These are phyloP conservation scores for Tulasnella sp. DNA, from an alignment of 768 basidiomycete genomes.

Conservation along the genomic window DNA sequence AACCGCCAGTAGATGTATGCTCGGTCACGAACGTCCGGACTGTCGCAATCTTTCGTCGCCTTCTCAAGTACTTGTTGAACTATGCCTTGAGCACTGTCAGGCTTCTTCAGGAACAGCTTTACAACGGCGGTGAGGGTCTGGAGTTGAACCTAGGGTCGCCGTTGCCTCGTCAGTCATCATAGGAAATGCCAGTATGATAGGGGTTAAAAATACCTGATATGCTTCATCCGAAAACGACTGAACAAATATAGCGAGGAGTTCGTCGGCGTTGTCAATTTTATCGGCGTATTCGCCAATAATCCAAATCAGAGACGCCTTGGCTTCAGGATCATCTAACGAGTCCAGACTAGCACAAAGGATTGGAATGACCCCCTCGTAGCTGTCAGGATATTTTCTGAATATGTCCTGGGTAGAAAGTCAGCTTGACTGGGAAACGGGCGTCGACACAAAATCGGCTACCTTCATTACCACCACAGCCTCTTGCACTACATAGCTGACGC, in stretches of 20 bases:
- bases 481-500: conserved; percentile 96
- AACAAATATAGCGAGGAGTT: conserved; percentile 84
- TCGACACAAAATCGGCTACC: conserved; percentile 45
- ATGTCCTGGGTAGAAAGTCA: conserved; percentile 63
- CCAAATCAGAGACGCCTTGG: conserved; percentile 97
- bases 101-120: conserved; percentile 93
- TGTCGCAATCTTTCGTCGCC: conserved; percentile 96
- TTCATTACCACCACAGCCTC: conserved; percentile 99
- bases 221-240: conserved; percentile 92
- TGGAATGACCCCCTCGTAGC: conserved; percentile 95
- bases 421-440: background rate
- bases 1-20: conserved; percentile 99
- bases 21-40: conserved; percentile 91
- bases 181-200: background rate
- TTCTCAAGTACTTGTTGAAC: conserved; percentile 91
- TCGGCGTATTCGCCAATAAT: conserved; percentile 98
- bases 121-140: conserved; percentile 87
- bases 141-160: conserved; percentile 49
- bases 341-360: conserved; percentile 92
- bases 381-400: conserved; percentile 94
- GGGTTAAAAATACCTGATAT: conserved; percentile 59
- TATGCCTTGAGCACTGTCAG: conserved; percentile 85
- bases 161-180: background rate
- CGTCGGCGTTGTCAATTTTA: conserved; percentile 96
- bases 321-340: conserved; percentile 96